These are phyloP conservation scores for Barnettozyma californica DNA, from an alignment of 805 yeast species.

Conservation along the genomic window DNA sequence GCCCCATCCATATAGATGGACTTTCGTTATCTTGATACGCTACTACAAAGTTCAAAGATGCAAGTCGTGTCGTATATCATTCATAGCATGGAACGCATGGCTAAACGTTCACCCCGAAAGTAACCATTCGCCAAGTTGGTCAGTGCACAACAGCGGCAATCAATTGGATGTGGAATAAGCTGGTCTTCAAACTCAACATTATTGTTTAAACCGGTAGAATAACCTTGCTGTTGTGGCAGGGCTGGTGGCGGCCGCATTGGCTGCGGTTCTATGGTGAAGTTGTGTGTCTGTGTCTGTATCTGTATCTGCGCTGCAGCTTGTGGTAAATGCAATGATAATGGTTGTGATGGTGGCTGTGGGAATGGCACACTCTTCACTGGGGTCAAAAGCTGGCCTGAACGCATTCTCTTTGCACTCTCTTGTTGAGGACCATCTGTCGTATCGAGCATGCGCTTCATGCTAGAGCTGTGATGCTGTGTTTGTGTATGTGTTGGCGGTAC, in stretches of 20 bases:
- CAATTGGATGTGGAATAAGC: constrained; percentile 5
- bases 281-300: not conserved
- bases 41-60: not conserved
- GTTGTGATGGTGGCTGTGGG: not conserved
- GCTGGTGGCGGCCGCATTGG: no score
- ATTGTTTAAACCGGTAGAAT: not conserved
- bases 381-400: not conserved
- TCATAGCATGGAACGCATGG: not conserved
- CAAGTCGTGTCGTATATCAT: not conserved
- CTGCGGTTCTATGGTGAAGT: not conserved
- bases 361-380: not conserved
- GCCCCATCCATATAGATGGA: not conserved
- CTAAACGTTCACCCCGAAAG: not conserved
- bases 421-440: not conserved
- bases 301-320: not conserved
- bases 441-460: not conserved
- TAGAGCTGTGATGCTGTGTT: not conserved
- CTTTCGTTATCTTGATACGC: no score
- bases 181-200: not conserved
- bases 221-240: no score
- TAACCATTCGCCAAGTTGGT: constrained; percentile 4
- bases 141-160: constrained; percentile 11
- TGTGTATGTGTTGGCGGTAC: not conserved
- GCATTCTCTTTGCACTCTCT: not conserved
- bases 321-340: not conserved